Conservation (phyloP, 345 rosid species). For the Erodium maritimum region DNA sequence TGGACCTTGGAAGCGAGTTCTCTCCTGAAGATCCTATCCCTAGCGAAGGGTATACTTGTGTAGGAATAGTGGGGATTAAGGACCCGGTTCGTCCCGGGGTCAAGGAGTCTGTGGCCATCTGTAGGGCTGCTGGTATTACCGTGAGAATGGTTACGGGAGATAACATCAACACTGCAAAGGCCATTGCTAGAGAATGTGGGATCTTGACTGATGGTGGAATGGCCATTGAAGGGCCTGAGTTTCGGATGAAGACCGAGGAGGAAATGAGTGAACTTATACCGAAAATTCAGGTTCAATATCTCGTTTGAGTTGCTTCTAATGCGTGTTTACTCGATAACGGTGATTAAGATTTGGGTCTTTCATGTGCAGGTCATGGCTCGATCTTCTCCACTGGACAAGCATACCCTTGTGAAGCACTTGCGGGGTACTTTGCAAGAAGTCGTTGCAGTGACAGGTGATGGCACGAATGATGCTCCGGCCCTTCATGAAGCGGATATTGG, state of each 20-base stretch:
- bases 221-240: conserved; percentile 54
- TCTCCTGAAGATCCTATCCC: conserved; percentile 47
- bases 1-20: conserved; percentile 50
- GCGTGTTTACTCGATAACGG: neutral
- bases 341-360: neutral
- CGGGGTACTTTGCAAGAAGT: conserved; percentile 53
- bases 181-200: conserved; percentile 84
- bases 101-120: conserved; percentile 69
- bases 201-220: conserved; percentile 54
- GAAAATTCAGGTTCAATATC: conserved; percentile 73
- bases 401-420: conserved; percentile 66
- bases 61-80: conserved; percentile 78
- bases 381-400: conserved; percentile 79
- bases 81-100: conserved; percentile 85
- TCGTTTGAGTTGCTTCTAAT: neutral
- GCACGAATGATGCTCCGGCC: conserved; percentile 88
- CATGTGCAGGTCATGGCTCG: conserved; percentile 70
- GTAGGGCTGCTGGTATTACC: conserved; percentile 70
- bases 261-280: conserved; percentile 63
- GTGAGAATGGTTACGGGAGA: conserved; percentile 93
- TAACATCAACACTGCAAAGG: conserved; percentile 78
- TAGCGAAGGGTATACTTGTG: conserved; percentile 39
- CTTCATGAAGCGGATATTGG: conserved; percentile 84
- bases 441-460: conserved; percentile 90
- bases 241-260: conserved; percentile 37